These are phyloP conservation scores for Phyllostachys edulis DNA, from an alignment of 176 grass and related monocot genomes.

Conservation along the genomic window DNA sequence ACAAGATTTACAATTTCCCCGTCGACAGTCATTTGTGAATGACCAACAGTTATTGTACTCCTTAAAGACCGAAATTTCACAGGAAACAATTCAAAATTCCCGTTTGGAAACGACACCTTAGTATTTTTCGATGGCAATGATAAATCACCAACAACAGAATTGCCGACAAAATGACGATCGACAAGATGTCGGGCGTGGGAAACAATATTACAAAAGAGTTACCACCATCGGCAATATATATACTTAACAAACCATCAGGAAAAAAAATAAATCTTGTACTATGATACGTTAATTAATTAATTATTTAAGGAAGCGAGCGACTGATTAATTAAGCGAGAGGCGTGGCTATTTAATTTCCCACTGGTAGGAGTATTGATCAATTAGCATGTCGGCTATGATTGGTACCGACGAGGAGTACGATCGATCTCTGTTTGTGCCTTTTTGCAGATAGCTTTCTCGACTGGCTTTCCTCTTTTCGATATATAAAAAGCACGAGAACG, in stretches of 20 bases:
- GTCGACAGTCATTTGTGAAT: not conserved
- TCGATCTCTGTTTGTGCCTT: not conserved
- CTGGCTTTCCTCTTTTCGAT: conserved; percentile 19
- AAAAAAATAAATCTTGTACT: not conserved
- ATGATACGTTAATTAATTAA: not conserved
- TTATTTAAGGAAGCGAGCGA: not conserved
- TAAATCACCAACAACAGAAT: not conserved
- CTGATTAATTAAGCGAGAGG: not conserved
- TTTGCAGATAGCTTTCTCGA: conserved; percentile 3
- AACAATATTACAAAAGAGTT: not conserved
- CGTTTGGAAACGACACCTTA: accelerated
- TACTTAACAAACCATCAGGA: not conserved
- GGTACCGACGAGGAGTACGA: not conserved
- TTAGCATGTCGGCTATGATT: conserved; percentile 23
- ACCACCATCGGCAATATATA: not conserved
- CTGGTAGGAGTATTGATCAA: not conserved
- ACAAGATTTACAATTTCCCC: not conserved
- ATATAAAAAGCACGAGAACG: not conserved
- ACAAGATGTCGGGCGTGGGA: not conserved
- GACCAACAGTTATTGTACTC: not conserved
- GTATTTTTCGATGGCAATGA: not conserved
- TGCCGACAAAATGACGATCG: not conserved
- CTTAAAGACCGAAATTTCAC: not conserved
- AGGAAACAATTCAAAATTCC: no score
- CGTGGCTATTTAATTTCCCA: not conserved